Conservation (phyloP, 2,329 filamentous ascomycete genomes). For the Trichophyton mentagrophytes region DNA sequence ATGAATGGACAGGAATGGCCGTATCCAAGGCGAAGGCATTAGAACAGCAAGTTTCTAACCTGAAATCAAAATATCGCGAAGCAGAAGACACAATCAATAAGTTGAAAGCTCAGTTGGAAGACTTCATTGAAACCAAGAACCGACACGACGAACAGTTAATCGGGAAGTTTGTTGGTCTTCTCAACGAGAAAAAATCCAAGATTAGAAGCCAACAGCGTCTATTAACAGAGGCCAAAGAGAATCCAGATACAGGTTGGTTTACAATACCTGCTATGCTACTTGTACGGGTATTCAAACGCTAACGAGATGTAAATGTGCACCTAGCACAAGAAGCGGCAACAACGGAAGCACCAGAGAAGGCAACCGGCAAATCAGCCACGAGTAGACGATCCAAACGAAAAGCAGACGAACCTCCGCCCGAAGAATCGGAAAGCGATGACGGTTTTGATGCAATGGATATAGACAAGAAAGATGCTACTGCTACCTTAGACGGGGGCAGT, state of each 20-base stretch:
- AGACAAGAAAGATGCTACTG: conserved; percentile 15
- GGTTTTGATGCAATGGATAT: conserved; percentile 29
- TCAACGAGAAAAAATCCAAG: conserved; percentile 54
- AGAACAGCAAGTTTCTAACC: conserved; percentile 28
- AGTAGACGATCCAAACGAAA: conserved; percentile 20
- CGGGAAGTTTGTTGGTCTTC: conserved; percentile 44
- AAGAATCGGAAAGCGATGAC: conserved; percentile 21
- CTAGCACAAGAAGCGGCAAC: conserved; percentile 16
- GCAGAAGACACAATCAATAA: conserved; percentile 40
- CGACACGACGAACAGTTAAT: conserved; percentile 46
- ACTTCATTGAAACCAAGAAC: conserved; percentile 44
- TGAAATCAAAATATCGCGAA: conserved; percentile 29
- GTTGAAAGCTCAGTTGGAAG: conserved; percentile 43
- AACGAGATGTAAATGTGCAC: conserved; percentile 17
- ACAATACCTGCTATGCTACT: neutral
- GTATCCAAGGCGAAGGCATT: conserved; percentile 33
- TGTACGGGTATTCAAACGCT: neutral
- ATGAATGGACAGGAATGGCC: conserved; percentile 44
- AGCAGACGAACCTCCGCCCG: conserved; percentile 12
- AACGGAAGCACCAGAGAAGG: conserved; percentile 7
- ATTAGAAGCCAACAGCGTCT: conserved; percentile 50
- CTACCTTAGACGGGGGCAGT: conserved; percentile 1
- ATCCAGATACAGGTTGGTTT: conserved; percentile 25
- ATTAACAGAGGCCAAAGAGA: conserved; percentile 38
- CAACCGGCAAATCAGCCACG: conserved; percentile 10